Conservation (phyloP, 768 basidiomycete genomes). For the Suillus lakei region DNA sequence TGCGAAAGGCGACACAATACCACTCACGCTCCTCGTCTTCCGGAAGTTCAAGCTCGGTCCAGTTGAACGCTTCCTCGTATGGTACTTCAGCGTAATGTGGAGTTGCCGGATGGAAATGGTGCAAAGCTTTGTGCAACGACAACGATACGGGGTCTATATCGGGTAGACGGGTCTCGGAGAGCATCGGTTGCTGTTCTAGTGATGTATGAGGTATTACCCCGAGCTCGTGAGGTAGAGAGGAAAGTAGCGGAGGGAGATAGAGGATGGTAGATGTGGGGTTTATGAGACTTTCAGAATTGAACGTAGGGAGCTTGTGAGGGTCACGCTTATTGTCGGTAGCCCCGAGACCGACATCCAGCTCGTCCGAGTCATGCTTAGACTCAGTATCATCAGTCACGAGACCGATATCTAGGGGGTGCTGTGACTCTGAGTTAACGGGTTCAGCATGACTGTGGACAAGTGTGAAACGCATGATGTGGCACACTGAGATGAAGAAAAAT, state of each 20-base stretch:
- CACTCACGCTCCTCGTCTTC: constrained; percentile 79
- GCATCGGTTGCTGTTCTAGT: constrained; percentile 45
- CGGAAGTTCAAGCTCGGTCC: constrained; percentile 72
- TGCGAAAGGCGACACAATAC: constrained; percentile 93
- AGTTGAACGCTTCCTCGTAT: constrained; percentile 88
- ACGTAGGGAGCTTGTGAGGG: constrained; percentile 61
- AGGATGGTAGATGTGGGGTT: constrained; percentile 57
- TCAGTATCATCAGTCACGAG: constrained; percentile 1
- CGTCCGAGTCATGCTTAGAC: neutral
- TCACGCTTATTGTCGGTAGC: constrained; percentile 34
- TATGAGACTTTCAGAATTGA: constrained; percentile 42
- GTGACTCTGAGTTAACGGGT: neutral
- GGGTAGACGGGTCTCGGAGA: constrained; percentile 79
- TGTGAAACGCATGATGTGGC: constrained; percentile 2
- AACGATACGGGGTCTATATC: constrained; percentile 85
- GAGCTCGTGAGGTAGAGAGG: constrained; percentile 63
- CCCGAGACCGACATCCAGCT: neutral
- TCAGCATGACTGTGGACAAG: neutral
- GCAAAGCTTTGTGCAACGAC: constrained; percentile 84
- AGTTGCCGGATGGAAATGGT: constrained; percentile 68
- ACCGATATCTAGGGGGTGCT: constrained; percentile 1
- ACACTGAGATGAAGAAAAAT: neutral
- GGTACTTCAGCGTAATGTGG: constrained; percentile 62
- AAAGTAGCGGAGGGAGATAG: constrained; percentile 86
- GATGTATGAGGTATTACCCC: constrained; percentile 28